Evolutionary conservation across 1,139 yeast genomes (phyloP), one percentile per base, ranked within the genome.

Genomic region (Pneumocystis carinii): DNA sequence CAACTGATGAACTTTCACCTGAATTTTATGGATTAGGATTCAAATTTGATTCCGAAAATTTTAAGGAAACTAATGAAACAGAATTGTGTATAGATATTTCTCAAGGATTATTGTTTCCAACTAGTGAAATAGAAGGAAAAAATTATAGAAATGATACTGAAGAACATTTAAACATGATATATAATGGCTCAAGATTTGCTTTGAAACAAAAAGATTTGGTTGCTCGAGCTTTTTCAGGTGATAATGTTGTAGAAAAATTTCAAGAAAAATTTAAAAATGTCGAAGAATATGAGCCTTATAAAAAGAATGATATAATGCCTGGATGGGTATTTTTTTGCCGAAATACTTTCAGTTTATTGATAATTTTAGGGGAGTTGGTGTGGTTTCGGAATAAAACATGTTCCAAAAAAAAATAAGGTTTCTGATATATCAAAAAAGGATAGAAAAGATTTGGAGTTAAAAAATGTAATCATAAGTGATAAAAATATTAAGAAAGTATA

Each of bases 191-290:
- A 19, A 42, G 19, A 8, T 17, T 55, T 12, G 63, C 66, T 17
- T 37, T 92, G 76, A 81, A 83, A 69, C 97, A 92, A 73, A 83
- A 84, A 66, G 92, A 89, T 64, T 78, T 92, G 61, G 88, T 89
- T 66, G 82, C 85, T 67, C 86, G 90, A 71, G 98, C 98, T 0
- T 92, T 92, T 78, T 97, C 97, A 1, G 97, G 97, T 32, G 99
- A 92, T 74, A 94, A 92, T 71, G 85, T 84, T 59, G 86, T 85
- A 27, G 80, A 81, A 24, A 95, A 90, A 68, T 90, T 90, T 72
- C 81, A 81, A 29, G 95, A 87, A 69, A 92, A 92, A 76, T 77
- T 78, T 65, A 79, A 81, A 68, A 81, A 81, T n/a, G 78, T 81
- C 6, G 80, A 77, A 62, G 92, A 86, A 61, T 97, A 92, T 74